Base-by-base conservation (phyloP, 1,284 basidiomycete species). In the Singerocomus inundabilis region DNA sequence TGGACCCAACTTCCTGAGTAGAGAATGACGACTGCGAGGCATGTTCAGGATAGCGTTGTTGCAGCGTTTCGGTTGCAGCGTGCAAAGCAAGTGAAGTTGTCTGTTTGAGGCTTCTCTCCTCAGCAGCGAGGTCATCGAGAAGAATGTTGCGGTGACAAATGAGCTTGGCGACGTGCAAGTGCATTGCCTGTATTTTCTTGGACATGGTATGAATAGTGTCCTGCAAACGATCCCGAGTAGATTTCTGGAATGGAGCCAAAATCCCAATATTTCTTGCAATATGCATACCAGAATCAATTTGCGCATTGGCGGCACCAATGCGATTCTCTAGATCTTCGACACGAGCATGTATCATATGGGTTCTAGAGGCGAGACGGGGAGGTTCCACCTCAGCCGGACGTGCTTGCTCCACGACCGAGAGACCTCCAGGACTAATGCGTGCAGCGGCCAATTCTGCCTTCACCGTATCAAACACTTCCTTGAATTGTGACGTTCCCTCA, bases 191-290 rank as follows among this genome's bases (percentile, higher is more conserved):
- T 51, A 97, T 73, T 35, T 80, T 79, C 58, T 79, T 82, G 8
- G 88, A 80, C 5, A 88, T 72, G n/a, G 71, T 73, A 54, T 85
- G 82, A 15, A 93, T 73, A 5, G 83, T 75, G 26, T 71, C 59
- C 25, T 82, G 72, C 31, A 98, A 76, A 39, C 85, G 79, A 54
- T 91, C 89, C 39, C 92, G 82, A 2, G 93, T 94, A 6, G 85
- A 74, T 46, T 81, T 81, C 62, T 88, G 90, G 68, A 98, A 95
- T 2, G 95, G 93, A 8, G 91, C 88, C 41, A 97, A 75, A 44
- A 89, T 81, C 2, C 85, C 85, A n/a, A 97, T 76, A 61, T 94
- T 95, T 36, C 88, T 83, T 16, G 88, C 82, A 34, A 88, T 71
- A 25, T 88, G 82, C 62, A 94, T 72, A 57, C 88, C 81, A 12